These are phyloP conservation scores for Ensete glaucum DNA, from an alignment of 176 grass and related monocot species.

Conservation along the genomic window DNA sequence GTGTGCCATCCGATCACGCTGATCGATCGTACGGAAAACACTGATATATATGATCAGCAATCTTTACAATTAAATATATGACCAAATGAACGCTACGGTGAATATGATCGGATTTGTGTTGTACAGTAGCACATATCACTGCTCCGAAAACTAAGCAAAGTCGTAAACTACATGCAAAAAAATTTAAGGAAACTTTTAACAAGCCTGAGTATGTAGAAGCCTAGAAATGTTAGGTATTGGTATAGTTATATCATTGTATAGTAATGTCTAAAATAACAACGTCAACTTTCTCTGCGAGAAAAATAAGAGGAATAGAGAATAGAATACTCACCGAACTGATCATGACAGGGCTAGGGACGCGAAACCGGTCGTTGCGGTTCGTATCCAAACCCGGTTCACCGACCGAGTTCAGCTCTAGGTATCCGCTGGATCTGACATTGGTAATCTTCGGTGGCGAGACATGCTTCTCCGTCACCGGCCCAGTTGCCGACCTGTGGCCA, in stretches of 20 bases:
- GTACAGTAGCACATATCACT: too few species aligned
- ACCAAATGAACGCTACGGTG: too few species aligned
- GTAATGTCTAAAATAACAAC: not conserved
- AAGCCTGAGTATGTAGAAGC: too few species aligned
- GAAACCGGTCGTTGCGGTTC: conserved; percentile 20
- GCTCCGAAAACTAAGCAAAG: too few species aligned
- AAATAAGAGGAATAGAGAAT: not conserved
- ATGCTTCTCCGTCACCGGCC: conserved; percentile 32
- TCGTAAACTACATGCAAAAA: too few species aligned
- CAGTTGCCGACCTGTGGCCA: not conserved
- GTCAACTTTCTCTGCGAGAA: not conserved
- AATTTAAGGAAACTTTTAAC: too few species aligned
- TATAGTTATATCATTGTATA: not conserved
- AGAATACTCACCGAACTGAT: conserved; percentile 41
- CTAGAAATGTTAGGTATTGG: not conserved
- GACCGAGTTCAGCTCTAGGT: conserved; percentile 54
- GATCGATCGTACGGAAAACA: too few species aligned
- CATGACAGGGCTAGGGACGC: conserved; percentile 23
- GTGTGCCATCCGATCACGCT: too few species aligned
- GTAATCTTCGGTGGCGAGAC: conserved; percentile 67
- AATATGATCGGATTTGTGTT: too few species aligned
- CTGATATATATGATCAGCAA: not conserved
- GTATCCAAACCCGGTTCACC: conserved; percentile 1
- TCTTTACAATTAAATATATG: not conserved
- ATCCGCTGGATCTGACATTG: conserved; percentile 71